Base-by-base conservation (phyloP, 1,284 basidiomycete genomes). In the Puccinia polysora region DNA sequence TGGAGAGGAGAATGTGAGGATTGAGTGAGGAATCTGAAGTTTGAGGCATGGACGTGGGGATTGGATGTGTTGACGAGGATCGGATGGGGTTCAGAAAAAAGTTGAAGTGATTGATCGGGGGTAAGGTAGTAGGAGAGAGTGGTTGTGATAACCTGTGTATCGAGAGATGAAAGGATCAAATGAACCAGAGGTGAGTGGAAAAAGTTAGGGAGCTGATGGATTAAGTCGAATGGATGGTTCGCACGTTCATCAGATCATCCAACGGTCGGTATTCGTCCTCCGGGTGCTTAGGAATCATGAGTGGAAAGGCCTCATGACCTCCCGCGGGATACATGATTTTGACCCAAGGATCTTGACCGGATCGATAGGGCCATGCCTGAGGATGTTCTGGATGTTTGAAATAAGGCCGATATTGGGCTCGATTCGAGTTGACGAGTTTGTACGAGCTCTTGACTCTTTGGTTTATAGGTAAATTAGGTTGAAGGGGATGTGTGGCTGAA, bases 201-300 rank as follows among this genome's bases (percentile, higher is more conserved):
- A 1, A 38, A 4, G 12, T 15, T 14, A 14, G 8, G 25, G 20
- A 50, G 18, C 10, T 65, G n/a, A n/a, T n/a, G n/a, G n/a, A n/a
- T n/a, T 10, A 10, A 45, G 70, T n/a, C n/a, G n/a, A n/a, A n/a
- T n/a, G n/a, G n/a, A n/a, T n/a, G 34, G 2, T n/a, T n/a, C n/a
- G n/a, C n/a, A 75, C 75, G 30, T 70, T 77, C 36, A 81, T 73
- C 2, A 83, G 74, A 74, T 82, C 82, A 65, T 78, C 76, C 14
- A 83, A 78, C 1, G 82, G 82, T 62, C 80, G 77, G 75, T 80
- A 83, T 75, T 83, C 82, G 65, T 81, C 75, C 2, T 77, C 60
- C 0, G 77, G 76, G 15, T 25, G n/a, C 18, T 58, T 56, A 15
- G 65, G 65, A 2, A 68, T 43, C 8, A 68, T 32, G 3, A 68